A percentile compares a stretch with the other conserved stretches of the same genome.
phyloP scores from a whole-genome alignment of 1,284 basidiomycete species.

The Trametes polyzona region DNA sequence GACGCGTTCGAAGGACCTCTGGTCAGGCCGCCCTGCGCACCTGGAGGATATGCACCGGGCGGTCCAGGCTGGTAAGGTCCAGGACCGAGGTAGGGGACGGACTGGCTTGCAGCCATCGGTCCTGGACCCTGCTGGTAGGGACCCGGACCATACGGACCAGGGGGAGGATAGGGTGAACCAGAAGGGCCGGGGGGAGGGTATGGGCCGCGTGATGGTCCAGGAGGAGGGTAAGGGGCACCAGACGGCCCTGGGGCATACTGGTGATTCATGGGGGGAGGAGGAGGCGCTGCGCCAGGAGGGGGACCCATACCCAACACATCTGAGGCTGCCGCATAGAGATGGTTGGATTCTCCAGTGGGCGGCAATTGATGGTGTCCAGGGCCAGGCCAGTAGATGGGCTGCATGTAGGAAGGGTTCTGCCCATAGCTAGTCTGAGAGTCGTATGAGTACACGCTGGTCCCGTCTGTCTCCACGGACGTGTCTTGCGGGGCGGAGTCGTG shows the following conservation, averaged over 20 bases:
- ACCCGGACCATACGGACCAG: conserved; percentile 17
- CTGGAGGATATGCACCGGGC: conserved; percentile 21
- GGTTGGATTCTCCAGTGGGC: conserved; percentile 51
- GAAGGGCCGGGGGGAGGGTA: conserved; percentile 23
- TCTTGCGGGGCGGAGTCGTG: conserved; percentile 29
- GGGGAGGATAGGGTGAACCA: conserved; percentile 11
- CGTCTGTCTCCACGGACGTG: conserved; percentile 31
- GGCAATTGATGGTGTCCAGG: conserved; percentile 33
- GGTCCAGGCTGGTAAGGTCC: conserved; percentile 29
- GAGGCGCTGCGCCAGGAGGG: conserved; percentile 42
- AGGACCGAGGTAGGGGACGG: conserved; percentile 27
- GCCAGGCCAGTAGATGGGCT: no score
- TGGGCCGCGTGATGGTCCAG: conserved; percentile 21
- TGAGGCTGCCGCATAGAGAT: conserved; percentile 73
- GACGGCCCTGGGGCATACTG: conserved; percentile 21
- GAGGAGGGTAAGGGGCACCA: conserved; percentile 21
- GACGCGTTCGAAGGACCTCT: conserved; percentile 20
- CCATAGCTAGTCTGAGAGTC: conserved; percentile 34
- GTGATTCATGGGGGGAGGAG: conserved; percentile 16
- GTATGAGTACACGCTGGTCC: conserved; percentile 40
- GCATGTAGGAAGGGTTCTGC: conserved; percentile 35
- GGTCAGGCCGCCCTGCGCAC: conserved; percentile 23
- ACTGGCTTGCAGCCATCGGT: conserved; percentile 23
- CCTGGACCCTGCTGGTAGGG: conserved; percentile 14
- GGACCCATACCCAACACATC: conserved; percentile 80